These are phyloP conservation scores for Aspergillus taichungensis DNA, from an alignment of 495 filamentous ascomycete genomes.

Conservation along the genomic window DNA sequence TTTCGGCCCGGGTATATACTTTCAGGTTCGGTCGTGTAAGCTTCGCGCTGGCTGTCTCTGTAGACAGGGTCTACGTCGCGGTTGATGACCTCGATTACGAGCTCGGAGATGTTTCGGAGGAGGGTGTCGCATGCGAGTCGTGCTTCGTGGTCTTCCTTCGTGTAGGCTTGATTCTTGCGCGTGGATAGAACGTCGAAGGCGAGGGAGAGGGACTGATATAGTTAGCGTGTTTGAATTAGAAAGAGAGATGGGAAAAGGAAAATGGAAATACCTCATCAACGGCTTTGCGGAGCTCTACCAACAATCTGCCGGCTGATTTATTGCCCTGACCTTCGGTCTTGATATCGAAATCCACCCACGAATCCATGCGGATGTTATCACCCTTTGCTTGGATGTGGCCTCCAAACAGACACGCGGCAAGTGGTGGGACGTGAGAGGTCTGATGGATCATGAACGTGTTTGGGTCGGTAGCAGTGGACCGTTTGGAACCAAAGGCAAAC, in stretches of 20 bases:
- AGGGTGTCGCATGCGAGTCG: background rate
- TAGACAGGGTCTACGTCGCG: background rate
- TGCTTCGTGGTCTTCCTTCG: background rate
- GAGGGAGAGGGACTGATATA: background rate
- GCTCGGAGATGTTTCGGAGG: background rate
- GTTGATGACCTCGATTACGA: background rate
- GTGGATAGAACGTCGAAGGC: background rate
- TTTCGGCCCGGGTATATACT: background rate
- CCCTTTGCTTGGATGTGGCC: conserved; percentile 25
- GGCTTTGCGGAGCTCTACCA: conserved; percentile 37
- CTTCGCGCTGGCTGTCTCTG: background rate
- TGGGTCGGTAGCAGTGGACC: background rate
- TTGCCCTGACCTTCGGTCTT: conserved; percentile 4
- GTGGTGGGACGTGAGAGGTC: conserved; percentile 33
- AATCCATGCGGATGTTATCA: conserved; percentile 35
- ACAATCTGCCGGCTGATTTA: conserved; percentile 23
- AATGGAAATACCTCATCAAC: conserved; percentile 18
- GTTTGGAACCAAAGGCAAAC: background rate
- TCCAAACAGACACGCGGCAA: conserved; percentile 43
- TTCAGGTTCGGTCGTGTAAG: background rate
- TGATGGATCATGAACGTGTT: conserved; percentile 11
- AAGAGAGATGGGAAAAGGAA: background rate
- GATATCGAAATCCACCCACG: conserved; percentile 39
- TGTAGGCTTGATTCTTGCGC: background rate
- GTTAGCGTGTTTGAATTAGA: background rate